A percentile compares a stretch with the other conserved stretches of the same genome.
Conservation (phyloP, 176 grass and related monocot species). For the Aegilops bicornis region DNA sequence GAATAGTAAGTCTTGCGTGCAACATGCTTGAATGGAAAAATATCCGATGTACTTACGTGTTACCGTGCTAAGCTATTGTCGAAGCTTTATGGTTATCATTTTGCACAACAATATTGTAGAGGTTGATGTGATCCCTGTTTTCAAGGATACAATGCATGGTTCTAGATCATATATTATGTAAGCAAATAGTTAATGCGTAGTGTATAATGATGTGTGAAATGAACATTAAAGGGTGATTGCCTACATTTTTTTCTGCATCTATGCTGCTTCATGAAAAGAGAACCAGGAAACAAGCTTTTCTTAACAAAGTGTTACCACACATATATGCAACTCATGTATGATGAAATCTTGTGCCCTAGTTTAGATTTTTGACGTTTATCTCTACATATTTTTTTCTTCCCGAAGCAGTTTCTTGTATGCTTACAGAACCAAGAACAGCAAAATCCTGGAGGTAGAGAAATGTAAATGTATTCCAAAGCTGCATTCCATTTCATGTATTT, state of each 20-base stretch:
- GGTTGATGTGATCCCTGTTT: background rate
- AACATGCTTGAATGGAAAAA: slow-evolving; percentile 9
- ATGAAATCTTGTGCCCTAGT: background rate
- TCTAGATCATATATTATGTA: background rate
- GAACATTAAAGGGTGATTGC: background rate
- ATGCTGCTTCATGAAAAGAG: background rate
- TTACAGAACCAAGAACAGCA: background rate
- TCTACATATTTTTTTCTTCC: too few species aligned
- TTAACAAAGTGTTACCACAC: background rate
- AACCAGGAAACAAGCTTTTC: background rate
- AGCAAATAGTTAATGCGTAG: background rate
- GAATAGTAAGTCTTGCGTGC: slow-evolving; percentile 55
- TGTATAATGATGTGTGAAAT: background rate
- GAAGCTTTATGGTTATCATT: background rate
- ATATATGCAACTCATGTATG: background rate
- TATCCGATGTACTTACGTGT: background rate
- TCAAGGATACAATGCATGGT: background rate
- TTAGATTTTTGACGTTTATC: background rate
- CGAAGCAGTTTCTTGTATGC: background rate
- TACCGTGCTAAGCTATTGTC: background rate
- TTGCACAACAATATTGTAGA: background rate
- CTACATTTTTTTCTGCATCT: background rate
- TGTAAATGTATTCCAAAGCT: background rate
- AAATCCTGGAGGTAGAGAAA: background rate
- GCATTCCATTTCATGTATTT: background rate